Evolutionary conservation across 1,139 yeast species (phyloP), one percentile per base, ranked within the genome.

Genomic region (Taphrina wiesneri): DNA sequence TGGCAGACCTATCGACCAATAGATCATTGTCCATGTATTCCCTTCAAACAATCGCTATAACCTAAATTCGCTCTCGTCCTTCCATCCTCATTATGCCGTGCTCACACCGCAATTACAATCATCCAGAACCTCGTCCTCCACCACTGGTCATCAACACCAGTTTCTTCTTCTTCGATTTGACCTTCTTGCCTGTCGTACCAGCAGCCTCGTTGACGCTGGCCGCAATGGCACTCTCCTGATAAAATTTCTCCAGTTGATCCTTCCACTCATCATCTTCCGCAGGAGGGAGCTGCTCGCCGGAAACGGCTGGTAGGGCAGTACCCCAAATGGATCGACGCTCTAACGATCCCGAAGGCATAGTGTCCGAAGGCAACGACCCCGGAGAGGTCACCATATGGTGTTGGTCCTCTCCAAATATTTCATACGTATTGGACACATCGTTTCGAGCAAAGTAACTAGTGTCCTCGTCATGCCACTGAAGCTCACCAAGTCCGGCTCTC

Each of bases 101-200:
- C 17, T 15, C n/a, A 45, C 21, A 21, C 30, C n/a, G 9, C 15
- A n/a, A 13, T n/a, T 45, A n/a, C 5, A 9, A 6, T 39, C 49
- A 54, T 1, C 49, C 59, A 9, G 17, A 30, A 3, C 59, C 59
- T 28, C 64, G 26, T 5, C 57, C 64, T 7, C 64, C 70, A 3
- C 71, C 72, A 13, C 69, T 68, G 17, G 68, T 65, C 69, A 70
- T 67, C 56, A 70, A 39, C 23, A 70, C 70, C 39, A 70, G 53
- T 67, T 69, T 70, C 65, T 69, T 70, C 66, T 67, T 69, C 64
- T 63, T 63, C 51, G 66, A 65, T 66, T 54, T 62, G 21, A 21
- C 54, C 41, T 54, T 45, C 32, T 54, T 56, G 43, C 46, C 56
- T 2, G 46, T 6, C 23, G 46, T n/a, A n/a, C 56, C 51, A 19